A percentile compares a stretch with the other conserved stretches of the same genome.
Conservation (phyloP, 164 flowering plant genomes). For the Taxillus chinensis region DNA sequence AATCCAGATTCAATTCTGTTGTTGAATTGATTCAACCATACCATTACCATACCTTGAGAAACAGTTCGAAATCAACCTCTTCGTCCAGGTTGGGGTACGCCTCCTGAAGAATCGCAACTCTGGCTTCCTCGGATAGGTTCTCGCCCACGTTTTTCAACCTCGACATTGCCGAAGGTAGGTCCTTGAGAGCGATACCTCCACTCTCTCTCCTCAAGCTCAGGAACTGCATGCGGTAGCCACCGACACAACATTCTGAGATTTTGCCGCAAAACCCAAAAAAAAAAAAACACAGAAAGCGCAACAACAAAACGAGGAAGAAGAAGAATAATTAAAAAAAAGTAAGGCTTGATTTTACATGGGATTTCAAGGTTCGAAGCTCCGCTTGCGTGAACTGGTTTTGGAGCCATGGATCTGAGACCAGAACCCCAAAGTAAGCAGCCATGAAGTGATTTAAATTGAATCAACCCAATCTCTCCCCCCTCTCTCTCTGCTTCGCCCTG, state of each 20-base stretch:
- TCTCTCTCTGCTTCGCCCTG: slow-evolving; percentile 3
- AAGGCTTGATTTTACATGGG: slow-evolving; percentile 37
- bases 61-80: slow-evolving; percentile 81
- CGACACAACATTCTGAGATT: neutral
- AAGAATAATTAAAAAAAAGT: neutral
- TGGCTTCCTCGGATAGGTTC: slow-evolving; percentile 60
- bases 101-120: slow-evolving; percentile 39
- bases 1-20: neutral
- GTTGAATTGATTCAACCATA: too few species aligned
- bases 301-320: slow-evolving; percentile 3
- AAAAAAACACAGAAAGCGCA: neutral
- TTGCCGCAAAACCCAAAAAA: neutral
- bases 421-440: slow-evolving; percentile 65
- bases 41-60: slow-evolving; percentile 44
- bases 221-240: slow-evolving; percentile 28
- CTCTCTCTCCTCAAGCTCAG: slow-evolving; percentile 62
- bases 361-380: slow-evolving; percentile 71
- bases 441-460: too few species aligned
- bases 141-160: slow-evolving; percentile 72
- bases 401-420: slow-evolving; percentile 90
- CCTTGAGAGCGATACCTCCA: slow-evolving; percentile 42
- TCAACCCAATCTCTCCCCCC: neutral
- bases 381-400: slow-evolving; percentile 93
- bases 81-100: slow-evolving; percentile 38
- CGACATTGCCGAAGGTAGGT: slow-evolving; percentile 67